phyloP scores from a whole-genome alignment of 1,139 yeast genomes.

The Geotrichum candidum region DNA sequence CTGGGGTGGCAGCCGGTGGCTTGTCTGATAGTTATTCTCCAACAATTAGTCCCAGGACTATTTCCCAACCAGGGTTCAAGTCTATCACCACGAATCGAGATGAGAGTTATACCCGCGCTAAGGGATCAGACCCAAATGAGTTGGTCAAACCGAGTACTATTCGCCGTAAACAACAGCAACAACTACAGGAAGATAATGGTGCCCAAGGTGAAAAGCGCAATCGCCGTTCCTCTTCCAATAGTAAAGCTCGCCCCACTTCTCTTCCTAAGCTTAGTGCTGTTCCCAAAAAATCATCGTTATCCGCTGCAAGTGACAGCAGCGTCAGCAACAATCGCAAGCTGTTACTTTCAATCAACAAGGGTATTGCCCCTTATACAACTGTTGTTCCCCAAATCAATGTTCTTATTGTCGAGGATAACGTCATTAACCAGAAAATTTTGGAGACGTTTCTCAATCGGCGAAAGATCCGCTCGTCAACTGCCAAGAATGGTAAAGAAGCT shows the following conservation, averaged over 20 bases:
- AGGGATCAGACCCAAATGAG: neutral
- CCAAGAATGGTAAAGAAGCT: conserved; percentile 89
- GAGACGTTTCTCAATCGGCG: conserved; percentile 88
- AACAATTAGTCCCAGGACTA: neutral
- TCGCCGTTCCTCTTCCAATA: neutral
- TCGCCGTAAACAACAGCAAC: neutral
- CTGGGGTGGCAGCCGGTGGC: neutral
- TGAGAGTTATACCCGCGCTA: neutral
- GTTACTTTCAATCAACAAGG: conserved; percentile 14
- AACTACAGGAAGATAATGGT: neutral
- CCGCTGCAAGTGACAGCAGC: neutral
- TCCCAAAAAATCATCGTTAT: neutral
- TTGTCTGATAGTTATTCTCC: neutral
- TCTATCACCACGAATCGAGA: neutral
- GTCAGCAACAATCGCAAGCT: conserved; percentile 12
- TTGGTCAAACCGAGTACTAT: neutral
- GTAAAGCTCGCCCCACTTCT: neutral
- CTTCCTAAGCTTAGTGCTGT: neutral
- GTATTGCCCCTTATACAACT: conserved; percentile 16
- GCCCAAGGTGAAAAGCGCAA: neutral
- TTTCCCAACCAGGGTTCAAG: neutral
- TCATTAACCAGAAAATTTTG: conserved; percentile 86
- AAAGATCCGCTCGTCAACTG: conserved; percentile 77
- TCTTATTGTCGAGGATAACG: conserved; percentile 90
- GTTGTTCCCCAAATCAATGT: conserved; percentile 73